Evolutionary conservation across 2,329 filamentous ascomycete genomes (phyloP), one percentile per base, ranked within the genome.

Genomic region (Colletotrichum magnum): DNA sequence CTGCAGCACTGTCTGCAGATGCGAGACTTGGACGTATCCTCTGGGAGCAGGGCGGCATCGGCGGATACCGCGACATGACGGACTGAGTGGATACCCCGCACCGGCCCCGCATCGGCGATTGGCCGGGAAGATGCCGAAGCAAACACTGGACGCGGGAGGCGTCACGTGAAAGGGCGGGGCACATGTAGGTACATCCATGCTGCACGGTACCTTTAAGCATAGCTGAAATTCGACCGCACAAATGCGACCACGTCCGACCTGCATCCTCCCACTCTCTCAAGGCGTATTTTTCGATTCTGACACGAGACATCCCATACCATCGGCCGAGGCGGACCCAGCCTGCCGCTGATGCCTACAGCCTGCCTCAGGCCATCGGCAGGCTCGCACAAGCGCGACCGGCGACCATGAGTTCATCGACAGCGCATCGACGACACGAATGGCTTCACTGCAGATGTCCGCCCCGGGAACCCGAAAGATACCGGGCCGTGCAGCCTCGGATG

Each of bases 311-410:
- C 28, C 28, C 28, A 32, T 9, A 32, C 7, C 28, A 32, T 32
- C 28, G 28, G 9, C 28, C 28, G 28, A 32, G 28, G 28, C 28
- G 28, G 7, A 32, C 28, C 41, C 18, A 60, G 47, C 47, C 32
- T 60, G 47, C 58, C 21, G 58, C 56, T 9, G 56, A 26, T 32
- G 39, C 56, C 56, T 32, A 36, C 16, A 47, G 21, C 48, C 41
- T 58, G 56, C 56, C 21, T 47, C 28, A 15, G 16, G 6, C 9
- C 18, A 15, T 57, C 32, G 15, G 41, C 12, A 43, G 41, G 41
- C 41, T 43, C 41, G 41, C 41, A 43, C 41, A 16, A 13, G 28
- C 28, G 16, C 41, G 41, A 43, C 9, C 41, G 9, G 41, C 41
- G 12, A 9, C 41, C 5, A 16, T 43, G 41, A 43, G 9, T 12